Evolutionary conservation across 129 eudicot genomes (phyloP).

Genomic region (Smallanthus sonchifolius): DNA sequence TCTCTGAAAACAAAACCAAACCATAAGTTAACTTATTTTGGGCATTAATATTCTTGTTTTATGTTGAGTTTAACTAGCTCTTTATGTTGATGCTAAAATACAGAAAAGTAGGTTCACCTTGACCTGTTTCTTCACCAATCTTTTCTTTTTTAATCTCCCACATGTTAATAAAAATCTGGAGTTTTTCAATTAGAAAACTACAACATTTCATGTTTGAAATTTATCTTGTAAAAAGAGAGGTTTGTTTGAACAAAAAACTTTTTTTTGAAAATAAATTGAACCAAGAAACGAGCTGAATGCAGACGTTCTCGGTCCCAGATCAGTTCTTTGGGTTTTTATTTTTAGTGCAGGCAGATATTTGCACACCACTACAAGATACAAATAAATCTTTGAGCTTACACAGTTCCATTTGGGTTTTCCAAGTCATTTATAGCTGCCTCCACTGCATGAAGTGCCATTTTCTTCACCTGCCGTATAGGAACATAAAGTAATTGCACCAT

Average conservation of each 20-base stretch:
- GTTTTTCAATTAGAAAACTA: neutral
- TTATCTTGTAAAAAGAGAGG: neutral
- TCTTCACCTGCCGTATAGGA: conserved; percentile 39
- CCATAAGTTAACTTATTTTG: neutral
- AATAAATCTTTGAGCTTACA: conserved; percentile 12
- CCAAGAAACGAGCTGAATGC: neutral
- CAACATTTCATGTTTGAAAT: neutral
- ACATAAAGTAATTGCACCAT: neutral
- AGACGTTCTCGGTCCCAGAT: neutral
- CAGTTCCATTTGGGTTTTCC: neutral
- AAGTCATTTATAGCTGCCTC: conserved; percentile 28
- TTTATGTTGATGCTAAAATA: neutral
- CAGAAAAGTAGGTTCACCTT: neutral
- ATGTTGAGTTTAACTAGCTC: neutral
- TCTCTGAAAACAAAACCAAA: conserved; percentile 2
- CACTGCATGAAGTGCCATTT: conserved; percentile 50
- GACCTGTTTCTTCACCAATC: neutral
- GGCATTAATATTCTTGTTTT: neutral
- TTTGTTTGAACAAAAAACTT: neutral
- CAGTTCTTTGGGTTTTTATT: neutral
- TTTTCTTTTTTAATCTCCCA: neutral
- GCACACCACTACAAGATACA: neutral
- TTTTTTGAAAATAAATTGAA: neutral
- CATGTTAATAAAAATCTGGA: no score
- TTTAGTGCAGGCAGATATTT: neutral